These are phyloP conservation scores for Eucalyptus leucophloia DNA, from an alignment of 345 rosid species.

Conservation along the genomic window DNA sequence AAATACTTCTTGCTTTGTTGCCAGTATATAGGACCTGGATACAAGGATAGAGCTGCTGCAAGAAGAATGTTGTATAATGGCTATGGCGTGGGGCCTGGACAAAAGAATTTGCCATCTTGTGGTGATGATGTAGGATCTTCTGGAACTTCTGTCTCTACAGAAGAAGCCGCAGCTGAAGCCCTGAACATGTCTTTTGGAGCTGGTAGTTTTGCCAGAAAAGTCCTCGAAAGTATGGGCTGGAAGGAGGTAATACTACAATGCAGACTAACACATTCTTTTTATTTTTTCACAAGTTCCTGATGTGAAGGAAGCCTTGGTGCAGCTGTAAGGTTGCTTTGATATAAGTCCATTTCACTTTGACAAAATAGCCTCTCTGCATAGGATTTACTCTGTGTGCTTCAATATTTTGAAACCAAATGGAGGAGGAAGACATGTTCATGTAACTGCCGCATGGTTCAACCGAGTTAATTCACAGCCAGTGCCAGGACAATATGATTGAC, in stretches of 20 bases:
- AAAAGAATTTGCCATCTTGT: conserved; percentile 23
- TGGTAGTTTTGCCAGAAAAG: conserved; percentile 72
- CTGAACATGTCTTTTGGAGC: conserved; percentile 58
- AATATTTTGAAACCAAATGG: neutral
- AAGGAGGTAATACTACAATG: conserved; percentile 37
- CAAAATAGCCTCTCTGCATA: neutral
- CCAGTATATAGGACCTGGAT: conserved; percentile 28
- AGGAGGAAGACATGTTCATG: neutral
- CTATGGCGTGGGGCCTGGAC: conserved; percentile 79
- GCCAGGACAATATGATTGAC: neutral
- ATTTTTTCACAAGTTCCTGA: neutral
- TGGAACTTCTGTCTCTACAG: conserved; percentile 10
- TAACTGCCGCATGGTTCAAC: neutral
- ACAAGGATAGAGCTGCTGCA: conserved; percentile 91
- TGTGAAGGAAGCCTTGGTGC: neutral
- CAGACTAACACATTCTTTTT: neutral
- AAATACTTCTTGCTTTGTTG: neutral
- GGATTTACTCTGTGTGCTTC: neutral
- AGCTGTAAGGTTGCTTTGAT: neutral
- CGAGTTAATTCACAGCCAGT: neutral
- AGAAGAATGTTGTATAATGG: conserved; percentile 79
- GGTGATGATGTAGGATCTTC: conserved; percentile 9
- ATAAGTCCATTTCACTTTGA: neutral
- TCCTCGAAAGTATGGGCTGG: conserved; percentile 88
- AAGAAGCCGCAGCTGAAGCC: conserved; percentile 64